Percentiles rank a stretch among this genome's conserved stretches.
Conservation (phyloP, 2,329 filamentous ascomycete species). For the Coleophoma cylindrospora region DNA sequence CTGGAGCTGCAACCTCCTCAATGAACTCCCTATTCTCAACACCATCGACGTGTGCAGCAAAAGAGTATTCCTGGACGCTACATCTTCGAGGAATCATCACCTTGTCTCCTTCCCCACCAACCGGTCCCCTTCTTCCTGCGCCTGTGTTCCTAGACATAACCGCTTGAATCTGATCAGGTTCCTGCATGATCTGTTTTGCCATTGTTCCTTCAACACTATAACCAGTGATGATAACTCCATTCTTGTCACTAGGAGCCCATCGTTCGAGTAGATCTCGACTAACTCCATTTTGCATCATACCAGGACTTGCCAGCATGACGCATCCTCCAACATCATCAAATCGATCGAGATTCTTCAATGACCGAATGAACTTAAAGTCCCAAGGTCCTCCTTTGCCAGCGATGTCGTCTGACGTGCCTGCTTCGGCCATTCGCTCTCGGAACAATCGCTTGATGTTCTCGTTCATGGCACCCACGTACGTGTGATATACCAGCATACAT, state of each 20-base stretch:
- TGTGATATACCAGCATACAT: conserved; percentile 99
- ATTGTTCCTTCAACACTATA: conserved; percentile 99
- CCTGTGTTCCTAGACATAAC: conserved; percentile 76
- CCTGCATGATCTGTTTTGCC: conserved; percentile 92
- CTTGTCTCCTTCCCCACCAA: conserved; percentile 68
- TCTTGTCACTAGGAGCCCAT: conserved; percentile 94
- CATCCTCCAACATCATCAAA: conserved; percentile 95
- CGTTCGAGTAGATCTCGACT: conserved; percentile 88
- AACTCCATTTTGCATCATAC: conserved; percentile 97
- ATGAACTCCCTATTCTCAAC: conserved; percentile 96
- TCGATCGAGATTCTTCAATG: conserved; percentile 84
- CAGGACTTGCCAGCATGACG: conserved; percentile 94
- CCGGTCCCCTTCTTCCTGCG: conserved; percentile 52
- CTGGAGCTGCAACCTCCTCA: conserved; percentile 84
- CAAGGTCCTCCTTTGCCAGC: conserved; percentile 80
- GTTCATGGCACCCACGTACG: conserved; percentile 97
- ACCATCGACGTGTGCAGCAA: conserved; percentile 94
- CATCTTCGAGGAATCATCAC: conserved; percentile 89
- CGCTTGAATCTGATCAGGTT: conserved; percentile 90
- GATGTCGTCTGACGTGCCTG: conserved; percentile 72
- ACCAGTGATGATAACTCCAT: conserved; percentile 97
- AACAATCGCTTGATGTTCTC: conserved; percentile 98
- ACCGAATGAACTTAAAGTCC: conserved; percentile 94
- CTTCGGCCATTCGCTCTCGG: conserved; percentile 84
- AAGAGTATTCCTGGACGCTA: conserved; percentile 90